Percentiles rank a stretch among this genome's conserved stretches.
Conservation (phyloP, 306 rosid species). For the Casuarina glauca region DNA sequence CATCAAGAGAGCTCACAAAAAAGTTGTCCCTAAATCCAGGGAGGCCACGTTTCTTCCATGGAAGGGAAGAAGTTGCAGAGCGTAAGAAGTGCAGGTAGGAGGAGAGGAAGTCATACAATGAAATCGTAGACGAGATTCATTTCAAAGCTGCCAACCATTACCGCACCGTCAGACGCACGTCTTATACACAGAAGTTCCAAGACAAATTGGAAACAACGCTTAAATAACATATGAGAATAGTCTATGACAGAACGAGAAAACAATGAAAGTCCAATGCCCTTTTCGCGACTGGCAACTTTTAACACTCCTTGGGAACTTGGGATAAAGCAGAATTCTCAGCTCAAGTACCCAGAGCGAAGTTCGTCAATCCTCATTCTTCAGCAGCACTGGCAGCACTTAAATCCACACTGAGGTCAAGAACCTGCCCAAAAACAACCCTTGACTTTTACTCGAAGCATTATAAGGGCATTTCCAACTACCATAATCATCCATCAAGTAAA, state of each 20-base stretch:
- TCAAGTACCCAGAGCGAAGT: not conserved
- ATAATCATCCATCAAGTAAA: too few species aligned
- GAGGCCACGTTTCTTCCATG: too few species aligned
- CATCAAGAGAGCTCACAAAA: too few species aligned
- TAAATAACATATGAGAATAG: not conserved
- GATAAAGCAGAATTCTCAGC: constrained; percentile 2
- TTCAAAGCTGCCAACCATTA: constrained; percentile 7
- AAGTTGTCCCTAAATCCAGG: not conserved
- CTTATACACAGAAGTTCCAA: not conserved
- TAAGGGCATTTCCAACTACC: not conserved
- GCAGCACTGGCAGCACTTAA: constrained; percentile 97
- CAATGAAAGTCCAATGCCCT: not conserved
- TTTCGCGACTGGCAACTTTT: not conserved
- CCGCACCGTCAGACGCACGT: not conserved
- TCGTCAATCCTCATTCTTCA: constrained; percentile 58
- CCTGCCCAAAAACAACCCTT: constrained; percentile 44
- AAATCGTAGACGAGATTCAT: not conserved
- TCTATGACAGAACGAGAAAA: not conserved
- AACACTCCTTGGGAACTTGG: not conserved
- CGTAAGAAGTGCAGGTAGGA: too few species aligned
- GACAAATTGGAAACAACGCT: not conserved
- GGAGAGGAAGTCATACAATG: not conserved
- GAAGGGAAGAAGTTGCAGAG: too few species aligned
- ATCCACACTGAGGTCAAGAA: constrained; percentile 88
- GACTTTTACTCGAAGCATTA: not conserved